These are phyloP conservation scores for Russula abietina DNA, from an alignment of 768 basidiomycete genomes.

Conservation along the genomic window DNA sequence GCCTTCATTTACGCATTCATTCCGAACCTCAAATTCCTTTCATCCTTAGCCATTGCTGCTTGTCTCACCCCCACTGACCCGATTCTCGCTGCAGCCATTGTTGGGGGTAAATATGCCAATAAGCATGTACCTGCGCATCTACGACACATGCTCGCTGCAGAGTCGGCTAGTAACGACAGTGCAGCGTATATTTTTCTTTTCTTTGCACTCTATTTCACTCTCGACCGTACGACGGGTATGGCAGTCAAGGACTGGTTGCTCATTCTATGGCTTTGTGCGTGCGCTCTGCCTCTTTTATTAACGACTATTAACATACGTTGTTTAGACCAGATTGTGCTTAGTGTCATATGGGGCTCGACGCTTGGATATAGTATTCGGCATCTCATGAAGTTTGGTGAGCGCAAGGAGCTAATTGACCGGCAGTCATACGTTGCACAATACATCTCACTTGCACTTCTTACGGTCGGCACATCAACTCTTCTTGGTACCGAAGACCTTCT, in stretches of 20 bases:
- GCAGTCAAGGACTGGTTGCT: conserved; percentile 88
- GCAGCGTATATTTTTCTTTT: conserved; percentile 94
- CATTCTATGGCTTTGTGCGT: conserved; percentile 76
- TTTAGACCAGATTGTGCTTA: conserved; percentile 72
- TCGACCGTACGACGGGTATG: conserved; percentile 52
- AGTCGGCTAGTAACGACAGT: conserved; percentile 94
- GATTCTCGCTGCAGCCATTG: conserved; percentile 87
- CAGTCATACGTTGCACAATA: conserved; percentile 95
- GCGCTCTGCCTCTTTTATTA: neutral
- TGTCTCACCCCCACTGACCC: conserved; percentile 94
- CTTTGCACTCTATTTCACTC: conserved; percentile 79
- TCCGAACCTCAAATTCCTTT: conserved; percentile 84
- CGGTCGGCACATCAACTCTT: conserved; percentile 77
- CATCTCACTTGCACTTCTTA: conserved; percentile 73
- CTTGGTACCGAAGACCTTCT: conserved; percentile 92
- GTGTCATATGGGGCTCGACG: conserved; percentile 63
- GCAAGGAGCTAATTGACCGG: conserved; percentile 80
- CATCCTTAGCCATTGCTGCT: conserved; percentile 83
- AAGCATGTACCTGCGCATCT: conserved; percentile 91
- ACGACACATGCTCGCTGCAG: conserved; percentile 57
- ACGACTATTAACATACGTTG: conserved; percentile 12
- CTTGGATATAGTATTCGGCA: conserved; percentile 78
- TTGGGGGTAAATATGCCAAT: conserved; percentile 95
- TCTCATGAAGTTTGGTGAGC: conserved; percentile 89
- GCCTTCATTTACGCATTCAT: conserved; percentile 88